These are phyloP conservation scores for Pleurotus cornucopiae DNA, from an alignment of 768 basidiomycete genomes.

Conservation along the genomic window DNA sequence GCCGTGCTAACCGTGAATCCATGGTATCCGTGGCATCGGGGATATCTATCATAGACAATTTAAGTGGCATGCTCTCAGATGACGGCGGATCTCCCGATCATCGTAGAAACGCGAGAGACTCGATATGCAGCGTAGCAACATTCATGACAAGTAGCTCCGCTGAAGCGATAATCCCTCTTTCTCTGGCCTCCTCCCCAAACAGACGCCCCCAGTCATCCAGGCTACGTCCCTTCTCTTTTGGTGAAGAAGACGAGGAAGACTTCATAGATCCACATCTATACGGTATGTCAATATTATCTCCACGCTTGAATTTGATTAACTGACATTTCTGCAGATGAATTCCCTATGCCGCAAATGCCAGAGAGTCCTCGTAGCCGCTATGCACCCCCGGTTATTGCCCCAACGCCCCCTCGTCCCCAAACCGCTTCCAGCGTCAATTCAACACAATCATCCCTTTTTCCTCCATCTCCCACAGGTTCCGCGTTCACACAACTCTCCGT, in stretches of 20 bases:
- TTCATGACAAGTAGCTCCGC: constrained; percentile 54
- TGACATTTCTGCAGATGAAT: constrained; percentile 26
- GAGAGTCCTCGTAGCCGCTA: not conserved
- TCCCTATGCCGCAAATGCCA: constrained; percentile 21
- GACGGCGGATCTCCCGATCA: not conserved
- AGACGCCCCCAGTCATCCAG: constrained; percentile 19
- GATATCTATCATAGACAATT: constrained; percentile 4
- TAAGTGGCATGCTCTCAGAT: constrained; percentile 1
- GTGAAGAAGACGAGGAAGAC: constrained; percentile 33
- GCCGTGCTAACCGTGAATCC: constrained; percentile 3
- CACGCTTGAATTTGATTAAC: constrained; percentile 2
- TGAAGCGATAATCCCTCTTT: constrained; percentile 51
- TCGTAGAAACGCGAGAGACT: constrained; percentile 17
- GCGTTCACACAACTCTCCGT: constrained; percentile 22
- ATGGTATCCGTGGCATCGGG: constrained; percentile 4
- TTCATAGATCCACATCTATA: constrained; percentile 27
- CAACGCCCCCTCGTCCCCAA: constrained; percentile 17
- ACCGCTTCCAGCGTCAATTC: constrained; percentile 22
- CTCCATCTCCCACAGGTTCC: constrained; percentile 18
- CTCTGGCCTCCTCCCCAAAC: constrained; percentile 6
- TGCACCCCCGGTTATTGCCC: not conserved
- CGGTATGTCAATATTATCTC: constrained; percentile 22
- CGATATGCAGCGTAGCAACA: constrained; percentile 53
- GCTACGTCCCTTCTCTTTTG: constrained; percentile 34
- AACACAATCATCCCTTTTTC: constrained; percentile 9